Conservation (phyloP, 2,329 filamentous ascomycete species). For the Tolypocladium ophioglossoides region DNA sequence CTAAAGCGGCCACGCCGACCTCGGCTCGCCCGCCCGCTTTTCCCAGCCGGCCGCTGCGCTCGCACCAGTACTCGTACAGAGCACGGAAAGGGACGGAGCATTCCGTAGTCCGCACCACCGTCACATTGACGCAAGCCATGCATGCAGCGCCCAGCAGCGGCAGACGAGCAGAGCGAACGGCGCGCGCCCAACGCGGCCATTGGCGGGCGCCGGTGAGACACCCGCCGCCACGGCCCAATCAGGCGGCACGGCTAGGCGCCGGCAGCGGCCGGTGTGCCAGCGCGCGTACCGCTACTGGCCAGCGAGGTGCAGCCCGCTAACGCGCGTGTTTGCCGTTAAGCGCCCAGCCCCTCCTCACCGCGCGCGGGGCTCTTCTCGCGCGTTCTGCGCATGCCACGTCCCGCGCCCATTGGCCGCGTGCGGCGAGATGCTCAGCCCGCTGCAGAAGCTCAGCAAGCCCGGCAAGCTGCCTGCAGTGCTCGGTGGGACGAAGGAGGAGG, state of each 20-base stretch:
- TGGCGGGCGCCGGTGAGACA: neutral
- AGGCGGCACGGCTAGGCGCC: conserved; percentile 12
- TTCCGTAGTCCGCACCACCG: too few species aligned
- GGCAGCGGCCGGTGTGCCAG: conserved; percentile 2
- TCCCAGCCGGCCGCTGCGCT: too few species aligned
- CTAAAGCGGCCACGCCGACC: neutral
- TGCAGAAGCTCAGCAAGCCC: neutral
- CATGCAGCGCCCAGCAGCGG: neutral
- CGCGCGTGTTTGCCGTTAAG: neutral
- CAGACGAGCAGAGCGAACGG: neutral
- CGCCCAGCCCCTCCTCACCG: neutral
- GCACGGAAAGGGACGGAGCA: too few species aligned
- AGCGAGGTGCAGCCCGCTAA: neutral
- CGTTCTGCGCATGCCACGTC: neutral
- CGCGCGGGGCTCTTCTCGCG: neutral
- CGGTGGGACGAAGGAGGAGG: too few species aligned
- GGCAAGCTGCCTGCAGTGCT: too few species aligned
- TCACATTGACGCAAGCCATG: neutral
- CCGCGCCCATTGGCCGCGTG: neutral
- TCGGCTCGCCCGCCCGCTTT: neutral
- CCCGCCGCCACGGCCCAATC: conserved; percentile 7
- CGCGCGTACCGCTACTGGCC: conserved; percentile 2
- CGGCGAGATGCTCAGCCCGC: neutral
- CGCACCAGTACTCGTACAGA: neutral
- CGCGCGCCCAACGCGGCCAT: neutral